A percentile compares a stretch with the other conserved stretches of the same genome.
phyloP scores from a whole-genome alignment of 2,329 filamentous ascomycete genomes.

The Penicillium verrucosum region DNA sequence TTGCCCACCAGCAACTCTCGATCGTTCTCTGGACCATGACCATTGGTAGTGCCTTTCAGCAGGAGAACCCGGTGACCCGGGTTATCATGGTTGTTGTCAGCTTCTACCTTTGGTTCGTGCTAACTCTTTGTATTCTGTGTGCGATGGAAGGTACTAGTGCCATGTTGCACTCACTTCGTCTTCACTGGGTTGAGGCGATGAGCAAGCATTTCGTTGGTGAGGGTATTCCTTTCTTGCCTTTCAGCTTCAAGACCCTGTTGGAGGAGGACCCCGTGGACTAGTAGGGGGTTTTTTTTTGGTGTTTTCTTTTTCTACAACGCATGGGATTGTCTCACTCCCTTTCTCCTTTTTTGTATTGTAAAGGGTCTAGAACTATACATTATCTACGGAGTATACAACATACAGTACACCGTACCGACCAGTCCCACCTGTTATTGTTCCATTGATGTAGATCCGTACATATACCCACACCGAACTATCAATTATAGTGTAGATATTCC shows the following conservation, averaged over 20 bases:
- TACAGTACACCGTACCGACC: neutral
- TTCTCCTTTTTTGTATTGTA: constrained; percentile 8
- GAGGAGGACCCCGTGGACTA: constrained; percentile 68
- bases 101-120: constrained; percentile 87
- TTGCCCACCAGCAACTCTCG: constrained; percentile 96
- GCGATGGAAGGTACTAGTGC: constrained; percentile 96
- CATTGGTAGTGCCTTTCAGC: constrained; percentile 69
- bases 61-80: constrained; percentile 61
- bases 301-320: neutral
- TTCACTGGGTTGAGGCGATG: constrained; percentile 97
- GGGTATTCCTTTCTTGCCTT: constrained; percentile 81
- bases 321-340: neutral
- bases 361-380: constrained; percentile 10
- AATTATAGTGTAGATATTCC: neutral
- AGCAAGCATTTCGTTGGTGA: constrained; percentile 95
- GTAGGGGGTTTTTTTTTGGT: neutral
- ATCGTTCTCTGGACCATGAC: constrained; percentile 98
- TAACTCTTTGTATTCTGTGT: constrained; percentile 76
- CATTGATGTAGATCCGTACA: constrained; percentile 1
- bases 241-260: constrained; percentile 78
- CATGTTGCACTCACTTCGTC: constrained; percentile 86
- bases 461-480: neutral
- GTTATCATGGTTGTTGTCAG: constrained; percentile 76
- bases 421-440: neutral
- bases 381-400: neutral